Evolutionary conservation across 2,329 filamentous ascomycete genomes (phyloP).

Genomic region (Colletotrichum caudatum): DNA sequence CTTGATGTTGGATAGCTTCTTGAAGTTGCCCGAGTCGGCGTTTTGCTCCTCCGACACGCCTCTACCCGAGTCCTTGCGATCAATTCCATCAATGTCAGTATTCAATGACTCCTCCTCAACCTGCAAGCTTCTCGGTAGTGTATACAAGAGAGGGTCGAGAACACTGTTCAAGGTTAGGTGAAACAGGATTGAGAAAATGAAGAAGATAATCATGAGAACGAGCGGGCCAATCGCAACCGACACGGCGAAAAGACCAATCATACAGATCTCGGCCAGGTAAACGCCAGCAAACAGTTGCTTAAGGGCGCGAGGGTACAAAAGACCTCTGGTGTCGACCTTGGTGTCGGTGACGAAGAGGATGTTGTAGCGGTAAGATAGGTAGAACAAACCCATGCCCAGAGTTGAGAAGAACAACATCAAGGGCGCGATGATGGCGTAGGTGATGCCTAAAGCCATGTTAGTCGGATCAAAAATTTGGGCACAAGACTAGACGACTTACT

Average conservation of each 20-base stretch:
- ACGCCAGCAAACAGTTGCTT: slow-evolving; percentile 87
- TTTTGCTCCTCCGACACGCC: slow-evolving; percentile 40
- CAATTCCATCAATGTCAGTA: slow-evolving; percentile 32
- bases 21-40: slow-evolving; percentile 41
- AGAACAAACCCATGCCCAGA: slow-evolving; percentile 81
- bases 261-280: slow-evolving; percentile 82
- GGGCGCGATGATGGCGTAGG: slow-evolving; percentile 86
- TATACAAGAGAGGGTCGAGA: slow-evolving; percentile 78
- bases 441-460: slow-evolving; percentile 64
- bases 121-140: slow-evolving; percentile 72
- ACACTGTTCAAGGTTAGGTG: slow-evolving; percentile 78
- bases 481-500: slow-evolving; percentile 54
- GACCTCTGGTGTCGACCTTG: slow-evolving; percentile 86
- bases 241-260: slow-evolving; percentile 85
- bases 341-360: slow-evolving; percentile 84
- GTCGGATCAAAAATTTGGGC: neutral
- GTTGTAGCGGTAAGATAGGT: slow-evolving; percentile 89
- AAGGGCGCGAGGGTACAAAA: slow-evolving; percentile 87
- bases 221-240: slow-evolving; percentile 76
- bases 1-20: slow-evolving; percentile 42
- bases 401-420: slow-evolving; percentile 85
- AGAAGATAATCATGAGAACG: slow-evolving; percentile 79
- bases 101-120: slow-evolving; percentile 55
- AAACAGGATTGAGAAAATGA: slow-evolving; percentile 81
- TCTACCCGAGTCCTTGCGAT: slow-evolving; percentile 42